Conservation (phyloP, 768 basidiomycete genomes). For the Calocybe gangraenosa region DNA sequence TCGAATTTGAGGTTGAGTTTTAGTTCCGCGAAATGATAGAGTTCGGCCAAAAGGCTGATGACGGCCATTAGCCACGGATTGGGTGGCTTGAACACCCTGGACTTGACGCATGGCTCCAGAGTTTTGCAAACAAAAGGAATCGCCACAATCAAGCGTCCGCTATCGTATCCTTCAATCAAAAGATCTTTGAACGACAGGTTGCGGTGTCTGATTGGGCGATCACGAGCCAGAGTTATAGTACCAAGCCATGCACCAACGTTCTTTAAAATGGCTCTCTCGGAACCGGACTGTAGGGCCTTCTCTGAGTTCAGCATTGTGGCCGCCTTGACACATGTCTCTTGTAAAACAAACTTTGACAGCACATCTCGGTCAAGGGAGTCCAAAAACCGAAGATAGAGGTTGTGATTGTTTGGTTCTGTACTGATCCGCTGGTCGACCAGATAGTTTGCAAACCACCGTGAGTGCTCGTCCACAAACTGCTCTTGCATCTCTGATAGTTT, state of each 20-base stretch:
- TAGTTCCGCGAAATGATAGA: constrained; percentile 96
- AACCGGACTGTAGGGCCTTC: constrained; percentile 76
- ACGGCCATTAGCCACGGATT: constrained; percentile 99
- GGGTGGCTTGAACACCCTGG: constrained; percentile 90
- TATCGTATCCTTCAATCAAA: constrained; percentile 94
- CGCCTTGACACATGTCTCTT: constrained; percentile 91
- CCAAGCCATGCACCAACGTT: constrained; percentile 96
- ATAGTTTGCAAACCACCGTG: constrained; percentile 97
- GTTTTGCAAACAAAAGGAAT: constrained; percentile 99
- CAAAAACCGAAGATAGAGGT: constrained; percentile 90
- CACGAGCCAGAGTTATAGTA: constrained; percentile 85
- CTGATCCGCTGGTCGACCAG: constrained; percentile 94
- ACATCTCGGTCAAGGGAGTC: constrained; percentile 70
- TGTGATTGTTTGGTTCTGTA: constrained; percentile 96
- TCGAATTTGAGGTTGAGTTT: constrained; percentile 98
- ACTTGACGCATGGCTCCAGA: constrained; percentile 84
- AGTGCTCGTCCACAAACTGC: constrained; percentile 77
- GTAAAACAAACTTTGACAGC: constrained; percentile 76
- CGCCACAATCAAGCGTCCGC: constrained; percentile 83
- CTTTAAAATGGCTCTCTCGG: constrained; percentile 86
- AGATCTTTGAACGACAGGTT: constrained; percentile 97
- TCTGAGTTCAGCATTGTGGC: constrained; percentile 87
- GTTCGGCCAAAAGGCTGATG: constrained; percentile 83
- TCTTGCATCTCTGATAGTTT: constrained; percentile 86
- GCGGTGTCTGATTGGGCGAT: constrained; percentile 88